A percentile compares a stretch with the other conserved stretches of the same genome.
Conservation (phyloP, 306 rosid species). For the Inga oerstediana region DNA sequence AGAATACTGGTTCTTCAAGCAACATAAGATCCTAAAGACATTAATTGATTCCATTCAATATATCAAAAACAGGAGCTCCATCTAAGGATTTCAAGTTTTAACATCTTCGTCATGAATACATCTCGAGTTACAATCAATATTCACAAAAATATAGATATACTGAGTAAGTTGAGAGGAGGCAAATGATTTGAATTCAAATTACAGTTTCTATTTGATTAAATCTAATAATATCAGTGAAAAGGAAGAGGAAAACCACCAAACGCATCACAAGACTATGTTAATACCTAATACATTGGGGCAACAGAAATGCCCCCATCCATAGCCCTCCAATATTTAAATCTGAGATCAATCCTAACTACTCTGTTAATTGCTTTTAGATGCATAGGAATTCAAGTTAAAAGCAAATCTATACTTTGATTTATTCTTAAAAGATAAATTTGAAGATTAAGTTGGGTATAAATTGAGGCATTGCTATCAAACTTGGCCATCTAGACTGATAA, state of each 20-base stretch:
- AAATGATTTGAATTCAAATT: constrained; percentile 1
- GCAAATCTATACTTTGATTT: background rate
- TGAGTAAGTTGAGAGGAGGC: constrained; percentile 19
- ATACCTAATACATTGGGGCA: background rate
- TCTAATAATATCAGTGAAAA: background rate
- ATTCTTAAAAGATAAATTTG: background rate
- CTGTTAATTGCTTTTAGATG: background rate
- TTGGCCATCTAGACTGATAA: background rate
- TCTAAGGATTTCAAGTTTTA: constrained; percentile 35
- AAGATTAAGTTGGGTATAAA: background rate
- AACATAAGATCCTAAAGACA: constrained; percentile 69
- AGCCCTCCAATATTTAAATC: background rate
- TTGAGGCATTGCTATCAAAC: background rate
- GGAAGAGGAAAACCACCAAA: background rate
- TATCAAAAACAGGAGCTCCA: constrained; percentile 49
- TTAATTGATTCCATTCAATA: constrained; percentile 51
- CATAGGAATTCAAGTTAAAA: background rate
- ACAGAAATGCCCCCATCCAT: background rate
- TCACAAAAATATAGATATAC: constrained; percentile 16
- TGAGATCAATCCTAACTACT: background rate
- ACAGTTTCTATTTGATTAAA: constrained; percentile 5
- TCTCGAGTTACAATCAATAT: constrained; percentile 25
- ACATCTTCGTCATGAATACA: constrained; percentile 26
- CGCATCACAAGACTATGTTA: background rate
- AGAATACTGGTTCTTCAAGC: constrained; percentile 77